Evolutionary conservation across 2,329 filamentous ascomycete genomes (phyloP).

Genomic region (Elsinoe arachidis): DNA sequence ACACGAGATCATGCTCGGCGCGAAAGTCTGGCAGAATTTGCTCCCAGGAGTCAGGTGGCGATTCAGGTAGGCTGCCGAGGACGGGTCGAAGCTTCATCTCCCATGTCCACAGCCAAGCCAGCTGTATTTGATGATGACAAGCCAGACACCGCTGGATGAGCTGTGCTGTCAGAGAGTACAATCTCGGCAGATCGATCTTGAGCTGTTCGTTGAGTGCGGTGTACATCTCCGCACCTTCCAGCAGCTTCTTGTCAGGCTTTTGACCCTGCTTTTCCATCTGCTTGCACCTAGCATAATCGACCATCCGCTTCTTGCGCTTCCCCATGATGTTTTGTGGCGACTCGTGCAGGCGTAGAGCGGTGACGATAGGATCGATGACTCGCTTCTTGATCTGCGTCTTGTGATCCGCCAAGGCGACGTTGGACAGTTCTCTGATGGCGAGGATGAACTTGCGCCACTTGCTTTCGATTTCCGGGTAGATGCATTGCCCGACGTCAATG

Average conservation of each 20-base stretch:
- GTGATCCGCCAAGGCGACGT: conserved; percentile 75
- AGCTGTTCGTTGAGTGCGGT: conserved; percentile 84
- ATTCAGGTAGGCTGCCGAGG: conserved; percentile 36
- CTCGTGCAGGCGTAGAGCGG: conserved; percentile 69
- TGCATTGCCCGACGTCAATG: conserved; percentile 60
- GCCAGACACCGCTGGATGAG: conserved; percentile 74
- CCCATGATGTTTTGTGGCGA: conserved; percentile 84
- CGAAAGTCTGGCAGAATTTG: conserved; percentile 72
- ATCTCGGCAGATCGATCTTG: conserved; percentile 80
- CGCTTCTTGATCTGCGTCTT: conserved; percentile 62
- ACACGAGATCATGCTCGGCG: conserved; percentile 66
- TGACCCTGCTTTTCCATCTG: conserved; percentile 71
- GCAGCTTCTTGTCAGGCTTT: conserved; percentile 76
- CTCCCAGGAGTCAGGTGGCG: conserved; percentile 54
- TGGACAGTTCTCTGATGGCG: conserved; percentile 76
- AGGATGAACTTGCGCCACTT: conserved; percentile 91
- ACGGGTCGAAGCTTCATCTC: conserved; percentile 72
- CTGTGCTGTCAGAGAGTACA: conserved; percentile 73
- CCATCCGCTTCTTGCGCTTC: conserved; percentile 84
- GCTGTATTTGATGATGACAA: conserved; percentile 78
- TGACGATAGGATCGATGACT: conserved; percentile 76
- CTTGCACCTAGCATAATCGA: conserved; percentile 78
- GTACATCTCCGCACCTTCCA: conserved; percentile 80
- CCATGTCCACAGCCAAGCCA: conserved; percentile 74
- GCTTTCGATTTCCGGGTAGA: conserved; percentile 76